These are phyloP conservation scores for Colletotrichum tamarilloi DNA, from an alignment of 2,329 filamentous ascomycete species.

Conservation along the genomic window DNA sequence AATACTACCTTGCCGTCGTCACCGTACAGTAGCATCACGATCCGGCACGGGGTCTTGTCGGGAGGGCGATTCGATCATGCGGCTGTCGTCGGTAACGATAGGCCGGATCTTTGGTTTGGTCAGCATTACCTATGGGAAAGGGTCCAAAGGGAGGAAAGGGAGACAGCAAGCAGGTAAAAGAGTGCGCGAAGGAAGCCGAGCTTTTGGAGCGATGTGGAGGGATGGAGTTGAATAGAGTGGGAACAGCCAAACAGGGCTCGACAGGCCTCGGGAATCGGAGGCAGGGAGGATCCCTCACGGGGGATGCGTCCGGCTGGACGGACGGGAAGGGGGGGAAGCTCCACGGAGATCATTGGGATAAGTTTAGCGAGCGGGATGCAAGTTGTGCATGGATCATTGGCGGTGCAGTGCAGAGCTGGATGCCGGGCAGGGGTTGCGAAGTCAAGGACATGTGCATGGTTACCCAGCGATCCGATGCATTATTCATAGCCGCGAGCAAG, in stretches of 20 bases:
- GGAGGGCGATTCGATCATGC: neutral
- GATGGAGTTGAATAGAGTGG: neutral
- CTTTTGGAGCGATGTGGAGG: neutral
- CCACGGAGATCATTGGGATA: slow-evolving; percentile 1
- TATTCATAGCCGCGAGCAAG: neutral
- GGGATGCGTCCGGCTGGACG: slow-evolving; percentile 16
- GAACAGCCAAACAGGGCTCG: neutral
- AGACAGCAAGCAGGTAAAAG: neutral
- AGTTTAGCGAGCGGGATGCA: slow-evolving; percentile 18
- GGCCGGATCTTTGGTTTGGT: neutral
- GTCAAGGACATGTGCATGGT: neutral
- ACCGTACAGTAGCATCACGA: neutral
- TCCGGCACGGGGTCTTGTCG: neutral
- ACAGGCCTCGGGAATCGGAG: neutral
- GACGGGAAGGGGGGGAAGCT: slow-evolving; percentile 6
- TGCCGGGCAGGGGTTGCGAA: neutral
- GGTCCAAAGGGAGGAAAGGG: neutral
- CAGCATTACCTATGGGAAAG: neutral
- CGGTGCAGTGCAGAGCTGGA: slow-evolving; percentile 10
- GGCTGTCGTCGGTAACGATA: neutral
- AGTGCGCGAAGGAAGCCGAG: too few relatives aligned
- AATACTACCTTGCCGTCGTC: neutral
- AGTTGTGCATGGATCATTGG: slow-evolving; percentile 25
- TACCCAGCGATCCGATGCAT: neutral
- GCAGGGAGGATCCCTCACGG: slow-evolving; percentile 21